Evolutionary conservation across 768 basidiomycete species (phyloP).

Genomic region (Lyophyllum semitale): DNA sequence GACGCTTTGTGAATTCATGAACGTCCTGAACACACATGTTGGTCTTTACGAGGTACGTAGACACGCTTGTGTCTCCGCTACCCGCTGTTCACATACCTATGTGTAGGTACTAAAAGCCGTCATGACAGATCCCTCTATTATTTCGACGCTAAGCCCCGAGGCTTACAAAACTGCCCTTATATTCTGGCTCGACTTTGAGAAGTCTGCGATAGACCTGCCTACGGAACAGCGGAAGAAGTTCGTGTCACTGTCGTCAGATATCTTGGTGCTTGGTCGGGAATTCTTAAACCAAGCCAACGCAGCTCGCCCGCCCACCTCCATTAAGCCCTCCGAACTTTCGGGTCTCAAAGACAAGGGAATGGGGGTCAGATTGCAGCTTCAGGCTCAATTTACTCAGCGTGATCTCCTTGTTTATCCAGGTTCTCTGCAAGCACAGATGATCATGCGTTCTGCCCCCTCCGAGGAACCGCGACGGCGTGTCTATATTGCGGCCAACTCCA

Average conservation of each 20-base stretch:
- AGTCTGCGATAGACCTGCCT: constrained; percentile 91
- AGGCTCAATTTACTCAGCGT: constrained; percentile 76
- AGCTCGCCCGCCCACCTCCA: constrained; percentile 64
- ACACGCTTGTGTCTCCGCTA: constrained; percentile 8
- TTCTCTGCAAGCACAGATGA: constrained; percentile 90
- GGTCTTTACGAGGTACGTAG: constrained; percentile 82
- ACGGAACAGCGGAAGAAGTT: constrained; percentile 76
- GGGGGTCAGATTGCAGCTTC: constrained; percentile 71
- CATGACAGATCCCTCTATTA: constrained; percentile 65
- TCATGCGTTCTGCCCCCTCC: constrained; percentile 84
- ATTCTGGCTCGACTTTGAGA: constrained; percentile 96
- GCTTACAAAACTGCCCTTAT: constrained; percentile 88
- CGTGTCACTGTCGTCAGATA: constrained; percentile 87
- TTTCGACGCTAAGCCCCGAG: constrained; percentile 67
- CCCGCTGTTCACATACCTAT: constrained; percentile 18
- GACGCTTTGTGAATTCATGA: constrained; percentile 95
- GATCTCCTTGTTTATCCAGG: constrained; percentile 82
- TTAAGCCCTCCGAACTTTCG: constrained; percentile 67
- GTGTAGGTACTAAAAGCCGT: constrained; percentile 70
- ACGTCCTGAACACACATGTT: constrained; percentile 91
- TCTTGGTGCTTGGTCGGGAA: constrained; percentile 82
- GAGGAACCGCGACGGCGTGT: constrained; percentile 82
- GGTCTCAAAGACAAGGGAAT: constrained; percentile 79
- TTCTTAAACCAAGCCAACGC: constrained; percentile 74
- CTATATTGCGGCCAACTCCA: constrained; percentile 82